Evolutionary conservation across 2,329 filamentous ascomycete species (phyloP).

Genomic region (Arachnomyces sp.): DNA sequence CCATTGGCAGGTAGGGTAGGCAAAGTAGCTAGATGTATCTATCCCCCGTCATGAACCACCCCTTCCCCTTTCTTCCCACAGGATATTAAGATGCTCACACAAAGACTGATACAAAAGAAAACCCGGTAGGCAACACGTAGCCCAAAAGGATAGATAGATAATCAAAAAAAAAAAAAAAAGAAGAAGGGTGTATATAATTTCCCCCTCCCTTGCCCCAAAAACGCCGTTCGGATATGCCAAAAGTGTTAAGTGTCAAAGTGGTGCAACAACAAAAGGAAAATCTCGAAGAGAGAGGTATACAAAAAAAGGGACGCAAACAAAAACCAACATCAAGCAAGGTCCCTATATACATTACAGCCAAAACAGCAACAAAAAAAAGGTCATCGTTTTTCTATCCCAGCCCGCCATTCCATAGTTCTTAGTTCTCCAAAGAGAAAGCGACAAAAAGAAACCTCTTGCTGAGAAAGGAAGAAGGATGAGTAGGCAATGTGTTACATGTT

Average conservation of each 20-base stretch:
- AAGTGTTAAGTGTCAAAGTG: constrained; percentile 1
- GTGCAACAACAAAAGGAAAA: constrained; percentile 1
- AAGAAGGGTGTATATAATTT: constrained; percentile 1
- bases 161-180: constrained; percentile 3
- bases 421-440: too few species aligned
- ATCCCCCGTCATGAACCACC: too few species aligned
- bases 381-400: too few species aligned
- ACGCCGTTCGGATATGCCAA: constrained; percentile 5
- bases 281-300: background rate
- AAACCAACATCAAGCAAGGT: too few species aligned
- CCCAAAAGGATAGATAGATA: constrained; percentile 3
- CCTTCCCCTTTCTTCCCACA: background rate
- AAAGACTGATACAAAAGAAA: constrained; percentile 8
- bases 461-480: background rate
- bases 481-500: background rate
- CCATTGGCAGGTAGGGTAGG: too few species aligned
- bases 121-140: too few species aligned
- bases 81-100: constrained; percentile 6
- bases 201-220: background rate
- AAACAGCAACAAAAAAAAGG: too few species aligned
- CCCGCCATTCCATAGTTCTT: too few species aligned
- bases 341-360: too few species aligned
- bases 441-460: background rate
- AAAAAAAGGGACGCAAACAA: too few species aligned
- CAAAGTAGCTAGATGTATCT: too few species aligned